A percentile compares a stretch with the other conserved stretches of the same genome.
phyloP scores from a whole-genome alignment of 257 asterid species.

The Ligustrum vulgare region DNA sequence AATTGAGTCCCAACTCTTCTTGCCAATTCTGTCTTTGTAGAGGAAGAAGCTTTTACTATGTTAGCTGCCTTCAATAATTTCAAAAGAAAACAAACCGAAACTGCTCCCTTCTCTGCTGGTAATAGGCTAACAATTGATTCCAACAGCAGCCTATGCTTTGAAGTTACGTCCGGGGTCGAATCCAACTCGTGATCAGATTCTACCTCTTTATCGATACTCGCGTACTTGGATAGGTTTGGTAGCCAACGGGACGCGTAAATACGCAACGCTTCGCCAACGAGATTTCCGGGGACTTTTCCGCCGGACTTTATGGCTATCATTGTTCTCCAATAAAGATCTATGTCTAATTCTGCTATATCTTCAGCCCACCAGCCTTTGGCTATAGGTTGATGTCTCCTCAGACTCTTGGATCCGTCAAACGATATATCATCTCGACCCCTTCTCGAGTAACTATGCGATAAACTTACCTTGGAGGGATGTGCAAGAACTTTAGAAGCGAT shows the following conservation, averaged over 20 bases:
- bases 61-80: slow-evolving; percentile 73
- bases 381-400: slow-evolving; percentile 33
- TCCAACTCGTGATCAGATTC: slow-evolving; percentile 24
- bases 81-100: slow-evolving; percentile 75
- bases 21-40: slow-evolving; percentile 68
- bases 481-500: slow-evolving; percentile 65
- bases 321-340: slow-evolving; percentile 85
- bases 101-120: slow-evolving; percentile 72
- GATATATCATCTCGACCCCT: slow-evolving; percentile 55
- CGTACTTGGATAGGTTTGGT: slow-evolving; percentile 46
- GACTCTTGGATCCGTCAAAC: slow-evolving; percentile 57
- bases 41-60: slow-evolving; percentile 64
- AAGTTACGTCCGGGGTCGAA: slow-evolving; percentile 32
- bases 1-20: slow-evolving; percentile 61
- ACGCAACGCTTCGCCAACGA: slow-evolving; percentile 74
- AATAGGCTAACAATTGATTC: slow-evolving; percentile 81
- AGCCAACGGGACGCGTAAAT: slow-evolving; percentile 76
- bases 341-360: slow-evolving; percentile 71
- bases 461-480: slow-evolving; percentile 56
- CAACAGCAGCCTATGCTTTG: slow-evolving; percentile 61
- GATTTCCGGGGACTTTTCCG: slow-evolving; percentile 58
- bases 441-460: slow-evolving; percentile 61
- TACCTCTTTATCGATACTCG: slow-evolving; percentile 29
- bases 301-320: slow-evolving; percentile 84
- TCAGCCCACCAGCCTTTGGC: slow-evolving; percentile 85